Evolutionary conservation across 257 asterid genomes (phyloP), one percentile per base, ranked within the genome.

Genomic region (Solanum medicagineum): DNA sequence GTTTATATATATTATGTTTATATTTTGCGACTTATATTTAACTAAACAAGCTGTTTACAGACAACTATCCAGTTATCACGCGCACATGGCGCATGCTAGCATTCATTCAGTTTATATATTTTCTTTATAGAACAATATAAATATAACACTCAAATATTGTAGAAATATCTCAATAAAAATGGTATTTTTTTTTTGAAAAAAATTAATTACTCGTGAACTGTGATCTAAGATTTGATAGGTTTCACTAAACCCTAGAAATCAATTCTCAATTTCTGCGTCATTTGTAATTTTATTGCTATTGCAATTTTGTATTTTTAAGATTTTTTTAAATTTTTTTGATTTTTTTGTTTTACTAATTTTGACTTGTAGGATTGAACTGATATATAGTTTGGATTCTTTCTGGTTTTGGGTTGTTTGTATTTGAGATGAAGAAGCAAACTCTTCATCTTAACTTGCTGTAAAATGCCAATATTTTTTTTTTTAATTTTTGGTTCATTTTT

Each of bases 181-280:
- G 83, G 36, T n/a, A 32, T 2, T 32, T 32, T 32, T 32, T 29
- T 32, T 32, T 32, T 8, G 3, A 75, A 74, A 75, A 24, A 22
- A 8, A 14, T 10, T 49, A 49, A 77, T 7, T 77, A 77, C 16
- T 51, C 10, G 24, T 77, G 5, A 29, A 17, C 85, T 69, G 77
- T 81, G 89, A 86, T 86, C 86, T 84, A 82, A 81, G 80, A 60
- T 80, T 71, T 80, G 53, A 59, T 84, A 55, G 82, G 80, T 84
- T 85, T 79, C 84, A 70, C 80, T 45, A 54, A 81, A 87, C 87
- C 86, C 77, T 47, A 26, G 22, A 24, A 83, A 74, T 75, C 22
- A 74, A 22, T 74, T 45, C 57, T 86, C 75, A 88, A 24, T 56
- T 88, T 80, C 87, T 60, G 84, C 29, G 57, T 42, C 88, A 56